These are phyloP conservation scores for Acaromyces ingoldii DNA, from an alignment of 1,284 basidiomycete genomes.

Conservation along the genomic window DNA sequence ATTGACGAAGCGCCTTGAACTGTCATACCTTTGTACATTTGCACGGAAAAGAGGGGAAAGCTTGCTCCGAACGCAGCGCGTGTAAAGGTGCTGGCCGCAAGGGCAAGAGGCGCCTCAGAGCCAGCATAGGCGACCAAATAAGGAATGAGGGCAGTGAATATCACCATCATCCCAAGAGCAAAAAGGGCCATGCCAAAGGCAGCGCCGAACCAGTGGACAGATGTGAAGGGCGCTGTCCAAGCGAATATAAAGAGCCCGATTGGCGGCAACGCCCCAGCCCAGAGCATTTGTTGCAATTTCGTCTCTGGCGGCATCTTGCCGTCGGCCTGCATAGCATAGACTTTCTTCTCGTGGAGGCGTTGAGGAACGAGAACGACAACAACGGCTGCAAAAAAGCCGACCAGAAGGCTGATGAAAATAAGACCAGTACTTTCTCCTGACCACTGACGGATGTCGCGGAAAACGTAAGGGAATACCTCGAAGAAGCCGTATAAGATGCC, in stretches of 20 bases:
- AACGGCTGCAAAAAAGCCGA: slow-evolving; percentile 20
- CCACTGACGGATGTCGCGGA: slow-evolving; percentile 18
- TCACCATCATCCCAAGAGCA: slow-evolving; percentile 18
- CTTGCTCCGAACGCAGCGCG: slow-evolving; percentile 15
- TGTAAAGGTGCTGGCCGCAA: slow-evolving; percentile 15
- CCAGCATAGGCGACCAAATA: slow-evolving; percentile 19
- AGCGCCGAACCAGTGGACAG: slow-evolving; percentile 20
- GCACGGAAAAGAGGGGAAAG: slow-evolving; percentile 21
- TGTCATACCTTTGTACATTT: slow-evolving; percentile 18
- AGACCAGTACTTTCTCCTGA: slow-evolving; percentile 18
- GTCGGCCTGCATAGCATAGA: not conserved
- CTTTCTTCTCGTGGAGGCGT: too few relatives aligned
- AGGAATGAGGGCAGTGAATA: slow-evolving; percentile 20
- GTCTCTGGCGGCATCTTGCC: slow-evolving; percentile 14
- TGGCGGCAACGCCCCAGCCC: slow-evolving; percentile 14
- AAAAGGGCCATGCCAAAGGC: slow-evolving; percentile 14
- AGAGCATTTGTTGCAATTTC: slow-evolving; percentile 13
- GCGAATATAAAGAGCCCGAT: slow-evolving; percentile 25
- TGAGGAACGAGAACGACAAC: slow-evolving; percentile 16
- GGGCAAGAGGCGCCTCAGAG: slow-evolving; percentile 15
- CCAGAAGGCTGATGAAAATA: slow-evolving; percentile 21
- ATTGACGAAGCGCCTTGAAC: slow-evolving; percentile 20
- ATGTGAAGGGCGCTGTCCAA: slow-evolving; percentile 15
- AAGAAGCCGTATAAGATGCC: slow-evolving; percentile 31
- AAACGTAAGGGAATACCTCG: slow-evolving; percentile 24